Evolutionary conservation across 441 rosid genomes (phyloP).

Genomic region (Corymbia calophylla): DNA sequence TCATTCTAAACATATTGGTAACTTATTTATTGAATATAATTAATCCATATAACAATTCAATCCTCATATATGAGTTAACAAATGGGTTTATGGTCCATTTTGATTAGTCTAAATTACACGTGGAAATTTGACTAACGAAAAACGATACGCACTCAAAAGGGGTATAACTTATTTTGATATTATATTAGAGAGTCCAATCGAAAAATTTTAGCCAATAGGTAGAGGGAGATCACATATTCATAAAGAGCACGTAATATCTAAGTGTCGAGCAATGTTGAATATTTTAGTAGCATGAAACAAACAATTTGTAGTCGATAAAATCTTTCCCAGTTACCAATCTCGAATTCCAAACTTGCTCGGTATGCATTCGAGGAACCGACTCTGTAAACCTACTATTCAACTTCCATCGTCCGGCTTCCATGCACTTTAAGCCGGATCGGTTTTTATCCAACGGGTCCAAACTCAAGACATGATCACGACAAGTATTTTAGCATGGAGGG

Average conservation of each 20-base stretch:
- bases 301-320: background rate
- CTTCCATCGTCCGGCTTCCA: background rate
- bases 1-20: background rate
- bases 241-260: background rate
- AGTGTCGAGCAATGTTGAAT: rapidly evolving
- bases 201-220: background rate
- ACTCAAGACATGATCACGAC: background rate
- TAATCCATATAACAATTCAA: background rate
- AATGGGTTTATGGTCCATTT: background rate
- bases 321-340: background rate
- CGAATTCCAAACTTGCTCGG: background rate
- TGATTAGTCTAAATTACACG: too few species aligned
- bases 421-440: rapidly evolving
- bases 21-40: background rate
- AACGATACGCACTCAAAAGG: background rate
- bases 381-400: background rate
- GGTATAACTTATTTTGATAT: background rate
- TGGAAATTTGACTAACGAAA: background rate
- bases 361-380: background rate
- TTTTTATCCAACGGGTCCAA: background rate
- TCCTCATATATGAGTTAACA: background rate
- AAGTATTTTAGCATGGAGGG: background rate
- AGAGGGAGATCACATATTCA: background rate
- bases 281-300: background rate
- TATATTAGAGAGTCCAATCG: rapidly evolving